These are phyloP conservation scores for Dryas alaskensis DNA, from an alignment of 306 rosid genomes.

Conservation along the genomic window DNA sequence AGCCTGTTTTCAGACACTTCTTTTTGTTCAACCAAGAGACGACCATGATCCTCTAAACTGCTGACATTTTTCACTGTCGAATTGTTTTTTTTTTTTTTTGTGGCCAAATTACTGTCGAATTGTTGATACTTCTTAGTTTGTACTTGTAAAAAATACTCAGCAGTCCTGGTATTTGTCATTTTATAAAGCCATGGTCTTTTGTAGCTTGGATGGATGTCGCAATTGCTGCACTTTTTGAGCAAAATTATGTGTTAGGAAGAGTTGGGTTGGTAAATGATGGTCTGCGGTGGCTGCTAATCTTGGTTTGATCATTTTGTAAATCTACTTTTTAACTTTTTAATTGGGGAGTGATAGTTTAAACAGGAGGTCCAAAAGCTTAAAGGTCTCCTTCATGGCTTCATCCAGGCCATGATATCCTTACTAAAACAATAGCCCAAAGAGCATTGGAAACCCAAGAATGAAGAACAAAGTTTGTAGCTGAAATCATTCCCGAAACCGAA, in stretches of 20 bases:
- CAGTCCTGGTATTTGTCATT: background rate
- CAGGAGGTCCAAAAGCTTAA: no score
- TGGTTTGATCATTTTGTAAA: no score
- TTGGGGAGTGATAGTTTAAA: no score
- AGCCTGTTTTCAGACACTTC: slow-evolving; percentile 18
- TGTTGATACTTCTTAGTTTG: background rate
- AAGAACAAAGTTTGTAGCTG: no score
- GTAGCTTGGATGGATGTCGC: slow-evolving; percentile 17
- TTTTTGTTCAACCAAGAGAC: slow-evolving; percentile 30
- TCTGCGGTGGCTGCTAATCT: no score
- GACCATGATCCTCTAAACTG: slow-evolving; percentile 28
- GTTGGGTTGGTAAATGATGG: no score
- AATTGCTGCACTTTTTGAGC: background rate
- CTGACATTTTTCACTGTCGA: slow-evolving; percentile 21
- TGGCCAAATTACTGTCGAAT: background rate
- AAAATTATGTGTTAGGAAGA: no score
- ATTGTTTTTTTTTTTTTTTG: background rate
- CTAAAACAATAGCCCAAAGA: no score
- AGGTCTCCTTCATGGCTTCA: no score
- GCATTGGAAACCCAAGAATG: background rate
- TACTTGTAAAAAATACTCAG: slow-evolving; percentile 21
- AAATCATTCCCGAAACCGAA: background rate
- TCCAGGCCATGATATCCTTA: no score
- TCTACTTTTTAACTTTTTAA: no score
- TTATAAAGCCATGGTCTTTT: background rate